phyloP scores from a whole-genome alignment of 768 basidiomycete genomes.

The Psilocybe cyanescens region DNA sequence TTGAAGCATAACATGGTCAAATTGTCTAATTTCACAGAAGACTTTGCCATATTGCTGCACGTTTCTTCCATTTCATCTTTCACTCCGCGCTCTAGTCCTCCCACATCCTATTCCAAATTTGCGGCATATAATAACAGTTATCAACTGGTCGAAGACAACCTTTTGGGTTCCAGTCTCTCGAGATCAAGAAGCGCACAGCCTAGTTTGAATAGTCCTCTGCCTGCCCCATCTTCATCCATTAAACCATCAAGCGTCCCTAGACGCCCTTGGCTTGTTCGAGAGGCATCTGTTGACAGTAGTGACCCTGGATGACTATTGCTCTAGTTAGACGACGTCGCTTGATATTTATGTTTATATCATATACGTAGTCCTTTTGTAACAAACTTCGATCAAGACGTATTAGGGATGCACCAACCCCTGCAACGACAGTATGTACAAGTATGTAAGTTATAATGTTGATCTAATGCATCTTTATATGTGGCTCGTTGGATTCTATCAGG shows the following conservation, averaged over 20 bases:
- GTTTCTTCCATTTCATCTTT: conserved; percentile 80
- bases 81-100: conserved; percentile 61
- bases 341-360: conserved; percentile 1
- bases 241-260: background rate
- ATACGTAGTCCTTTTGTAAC: background rate
- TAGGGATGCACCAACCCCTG: too few species aligned
- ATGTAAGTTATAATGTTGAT: background rate
- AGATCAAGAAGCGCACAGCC: conserved; percentile 62
- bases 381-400: background rate
- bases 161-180: conserved; percentile 57
- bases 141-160: conserved; percentile 42
- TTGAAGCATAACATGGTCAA: conserved; percentile 75
- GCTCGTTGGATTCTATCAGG: too few species aligned
- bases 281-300: background rate
- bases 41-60: conserved; percentile 84
- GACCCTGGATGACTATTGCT: conserved; percentile 5
- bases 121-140: conserved; percentile 24
- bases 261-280: conserved; percentile 2
- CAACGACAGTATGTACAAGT: background rate
- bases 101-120: conserved; percentile 40
- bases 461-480: background rate
- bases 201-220: conserved; percentile 20
- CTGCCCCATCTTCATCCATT: background rate
- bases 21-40: conserved; percentile 84
- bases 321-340: conserved; percentile 1